Base-by-base conservation (phyloP, 768 basidiomycete genomes). In the Mycena indigotica region DNA sequence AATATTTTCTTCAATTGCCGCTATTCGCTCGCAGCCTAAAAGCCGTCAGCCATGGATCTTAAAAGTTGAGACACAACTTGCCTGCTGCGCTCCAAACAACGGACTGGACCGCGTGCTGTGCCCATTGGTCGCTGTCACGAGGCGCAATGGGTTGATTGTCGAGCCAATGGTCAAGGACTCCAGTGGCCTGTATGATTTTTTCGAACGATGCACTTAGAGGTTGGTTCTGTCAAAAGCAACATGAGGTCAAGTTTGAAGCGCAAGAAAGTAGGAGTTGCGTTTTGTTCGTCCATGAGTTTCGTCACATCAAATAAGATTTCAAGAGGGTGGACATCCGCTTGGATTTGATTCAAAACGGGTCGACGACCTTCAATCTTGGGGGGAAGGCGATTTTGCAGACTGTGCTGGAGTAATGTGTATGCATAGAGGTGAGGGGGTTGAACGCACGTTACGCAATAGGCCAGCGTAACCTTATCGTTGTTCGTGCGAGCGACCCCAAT, bases 221-320 rank as follows among this genome's bases (percentile, higher is more conserved):
- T 74, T 91, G 88, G 62, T 84, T 83, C 89, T 91, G 35, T n/a
- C n/a, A n/a, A n/a, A n/a, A n/a, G n/a, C n/a, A n/a, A n/a, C n/a
- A n/a, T n/a, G n/a, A n/a, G n/a, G n/a, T n/a, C n/a, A n/a, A n/a
- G 15, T 35, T 26, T 39, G 44, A 24, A 44, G 4, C 29, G 41
- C 17, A 48, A 52, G 17, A 50, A 56, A 51, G 60, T 6, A 26
- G 6, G 19, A 64, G 77, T 23, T 67, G 89, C 89, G 68, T 84
- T 82, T 66, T 80, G 73, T 10, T 87, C 82, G 39, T 85, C 81
- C 52, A 91, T 71, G n/a, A 93, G 78, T 69, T 93, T 93, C 66
- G 80, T 80, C 13, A 89, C 84, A 67, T 93, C 92, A 65, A 80
- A 87, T 39, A 93, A 77, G 35, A 92, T 77, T 68, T 93, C 91